phyloP scores from a whole-genome alignment of 768 basidiomycete genomes.

The Kwoniella heveanensis region DNA sequence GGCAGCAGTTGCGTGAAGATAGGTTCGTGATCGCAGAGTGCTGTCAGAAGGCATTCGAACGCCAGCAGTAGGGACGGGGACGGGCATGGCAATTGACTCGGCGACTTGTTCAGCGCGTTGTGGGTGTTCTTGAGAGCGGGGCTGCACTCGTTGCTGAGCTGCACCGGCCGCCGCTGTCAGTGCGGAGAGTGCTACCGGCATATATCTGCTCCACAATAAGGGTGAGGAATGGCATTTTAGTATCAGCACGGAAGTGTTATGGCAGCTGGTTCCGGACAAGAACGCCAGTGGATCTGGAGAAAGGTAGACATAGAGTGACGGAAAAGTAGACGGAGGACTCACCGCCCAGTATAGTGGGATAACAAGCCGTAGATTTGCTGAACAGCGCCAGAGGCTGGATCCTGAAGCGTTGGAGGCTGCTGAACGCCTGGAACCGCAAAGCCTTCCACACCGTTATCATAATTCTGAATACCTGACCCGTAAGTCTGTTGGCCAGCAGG shows the following conservation, averaged over 20 bases:
- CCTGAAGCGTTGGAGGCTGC: conserved; percentile 52
- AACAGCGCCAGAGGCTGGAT: conserved; percentile 52
- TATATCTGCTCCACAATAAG: too few species aligned
- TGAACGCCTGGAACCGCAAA: conserved; percentile 26
- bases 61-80: conserved; percentile 39
- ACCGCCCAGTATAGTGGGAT: conserved; percentile 47
- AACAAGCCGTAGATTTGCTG: conserved; percentile 46
- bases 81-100: conserved; percentile 45
- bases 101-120: conserved; percentile 22
- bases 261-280: too few species aligned
- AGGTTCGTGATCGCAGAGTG: conserved; percentile 35
- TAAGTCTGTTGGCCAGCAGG: conserved; percentile 15
- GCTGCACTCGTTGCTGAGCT: conserved; percentile 1
- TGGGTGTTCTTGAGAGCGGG: background rate
- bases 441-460: conserved; percentile 8
- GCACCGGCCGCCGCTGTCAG: conserved; percentile 29
- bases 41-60: conserved; percentile 12
- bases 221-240: too few species aligned
- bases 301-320: too few species aligned
- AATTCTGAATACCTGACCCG: conserved; percentile 1
- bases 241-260: too few species aligned
- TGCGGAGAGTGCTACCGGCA: conserved; percentile 43
- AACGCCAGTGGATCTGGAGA: too few species aligned
- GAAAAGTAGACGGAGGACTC: conserved; percentile 18
- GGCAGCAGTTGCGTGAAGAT: conserved; percentile 18